phyloP scores from a whole-genome alignment of 768 basidiomycete genomes.

The Hydnomerulius pinastri region DNA sequence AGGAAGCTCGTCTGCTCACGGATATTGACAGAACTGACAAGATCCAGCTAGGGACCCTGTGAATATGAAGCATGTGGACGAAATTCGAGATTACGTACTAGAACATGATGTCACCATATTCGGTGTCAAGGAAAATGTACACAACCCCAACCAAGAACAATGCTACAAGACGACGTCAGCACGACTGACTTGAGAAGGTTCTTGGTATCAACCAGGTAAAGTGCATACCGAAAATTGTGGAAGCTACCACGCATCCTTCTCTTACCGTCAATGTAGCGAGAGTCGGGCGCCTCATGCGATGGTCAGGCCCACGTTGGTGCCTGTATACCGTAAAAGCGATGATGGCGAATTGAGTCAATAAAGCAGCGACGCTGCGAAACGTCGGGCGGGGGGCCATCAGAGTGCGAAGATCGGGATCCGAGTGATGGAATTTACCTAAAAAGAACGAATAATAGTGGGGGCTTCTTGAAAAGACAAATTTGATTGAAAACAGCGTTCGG shows the following conservation, averaged over 20 bases:
- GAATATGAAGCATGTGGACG: not conserved
- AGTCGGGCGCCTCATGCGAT: not conserved
- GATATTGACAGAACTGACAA: constrained; percentile 9
- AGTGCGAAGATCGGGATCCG: too few relatives aligned
- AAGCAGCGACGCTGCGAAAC: not conserved
- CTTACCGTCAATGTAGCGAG: constrained; percentile 3
- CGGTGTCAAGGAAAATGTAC: constrained; percentile 6
- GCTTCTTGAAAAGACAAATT: constrained; percentile 8
- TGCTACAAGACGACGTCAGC: not conserved
- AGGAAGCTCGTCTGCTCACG: not conserved
- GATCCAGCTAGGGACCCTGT: constrained; percentile 5
- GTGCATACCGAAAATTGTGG: constrained; percentile 6
- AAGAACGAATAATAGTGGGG: not conserved
- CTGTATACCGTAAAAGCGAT: constrained; percentile 7
- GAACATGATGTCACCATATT: constrained; percentile 10
- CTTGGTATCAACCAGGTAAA: not conserved
- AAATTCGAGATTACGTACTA: constrained; percentile 1
- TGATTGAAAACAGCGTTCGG: constrained; percentile 3
- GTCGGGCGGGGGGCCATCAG: not conserved
- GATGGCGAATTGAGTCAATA: constrained; percentile 4
- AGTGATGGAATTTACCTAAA: constrained; percentile 14
- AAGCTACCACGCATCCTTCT: constrained; percentile 1
- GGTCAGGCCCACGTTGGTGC: not conserved
- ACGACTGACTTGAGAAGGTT: not conserved
- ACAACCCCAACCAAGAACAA: constrained; percentile 2